These are phyloP conservation scores for Ogataea wickerhamii DNA, from an alignment of 805 yeast species.

Conservation along the genomic window DNA sequence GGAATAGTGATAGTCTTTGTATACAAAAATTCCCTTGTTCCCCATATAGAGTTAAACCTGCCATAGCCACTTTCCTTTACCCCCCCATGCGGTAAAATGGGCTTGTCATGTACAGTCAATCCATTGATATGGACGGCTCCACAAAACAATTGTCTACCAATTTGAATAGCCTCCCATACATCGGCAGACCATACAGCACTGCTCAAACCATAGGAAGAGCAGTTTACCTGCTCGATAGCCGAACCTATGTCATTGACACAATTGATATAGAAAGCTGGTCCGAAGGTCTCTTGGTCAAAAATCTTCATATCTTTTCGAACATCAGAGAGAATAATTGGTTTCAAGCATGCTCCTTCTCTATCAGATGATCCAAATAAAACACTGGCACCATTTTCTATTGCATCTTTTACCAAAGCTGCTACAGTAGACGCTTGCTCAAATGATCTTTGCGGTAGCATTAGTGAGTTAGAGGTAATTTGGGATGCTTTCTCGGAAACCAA, in stretches of 20 bases:
- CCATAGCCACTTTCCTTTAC: conserved; percentile 42
- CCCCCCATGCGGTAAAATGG: conserved; percentile 42
- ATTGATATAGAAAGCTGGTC: conserved; percentile 7
- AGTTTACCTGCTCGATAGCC: conserved; percentile 5
- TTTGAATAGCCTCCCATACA: conserved; percentile 7
- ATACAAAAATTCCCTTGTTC: conserved; percentile 37
- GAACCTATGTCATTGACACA: conserved; percentile 1
- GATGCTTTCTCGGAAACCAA: conserved; percentile 31
- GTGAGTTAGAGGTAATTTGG: conserved; percentile 34
- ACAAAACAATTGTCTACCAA: conserved; percentile 3
- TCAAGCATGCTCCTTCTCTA: conserved; percentile 4
- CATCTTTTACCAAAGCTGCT: conserved; percentile 32
- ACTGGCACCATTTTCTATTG: conserved; percentile 35
- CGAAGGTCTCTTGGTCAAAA: conserved; percentile 4
- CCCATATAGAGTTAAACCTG: conserved; percentile 42
- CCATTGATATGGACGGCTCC: conserved; percentile 18
- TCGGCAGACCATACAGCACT: conserved; percentile 8
- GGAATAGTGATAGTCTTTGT: conserved; percentile 29
- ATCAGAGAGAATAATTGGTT: conserved; percentile 4
- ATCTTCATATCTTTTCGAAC: conserved; percentile 2
- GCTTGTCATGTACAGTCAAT: conserved; percentile 18
- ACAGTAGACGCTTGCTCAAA: conserved; percentile 2
- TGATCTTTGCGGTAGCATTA: conserved; percentile 4
- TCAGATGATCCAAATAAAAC: conserved; percentile 14
- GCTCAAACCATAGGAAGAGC: conserved; percentile 6